Evolutionary conservation across 2,329 filamentous ascomycete genomes (phyloP).

Genomic region (Trichoderma semiorbis): DNA sequence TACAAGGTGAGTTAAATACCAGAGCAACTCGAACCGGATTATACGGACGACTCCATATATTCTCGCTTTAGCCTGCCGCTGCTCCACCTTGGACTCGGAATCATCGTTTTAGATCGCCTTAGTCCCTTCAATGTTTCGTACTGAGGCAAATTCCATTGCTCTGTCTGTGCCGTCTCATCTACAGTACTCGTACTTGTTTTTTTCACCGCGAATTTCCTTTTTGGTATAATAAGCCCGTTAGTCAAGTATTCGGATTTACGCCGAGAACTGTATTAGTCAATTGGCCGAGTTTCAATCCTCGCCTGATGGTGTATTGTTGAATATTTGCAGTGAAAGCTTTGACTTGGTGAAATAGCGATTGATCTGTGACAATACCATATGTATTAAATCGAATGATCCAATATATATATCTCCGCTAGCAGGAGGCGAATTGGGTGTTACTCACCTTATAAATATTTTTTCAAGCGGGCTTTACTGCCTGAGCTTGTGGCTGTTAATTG

Average conservation of each 20-base stretch:
- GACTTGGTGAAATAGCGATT: not conserved
- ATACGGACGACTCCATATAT: not conserved
- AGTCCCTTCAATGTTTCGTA: not conserved
- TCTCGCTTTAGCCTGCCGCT: not conserved
- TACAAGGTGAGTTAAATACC: not conserved
- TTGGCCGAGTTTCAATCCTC: not conserved
- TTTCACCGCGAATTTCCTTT: not conserved
- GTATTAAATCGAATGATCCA: not conserved
- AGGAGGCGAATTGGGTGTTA: not conserved
- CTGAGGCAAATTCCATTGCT: not conserved
- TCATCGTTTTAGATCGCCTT: not conserved
- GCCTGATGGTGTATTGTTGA: not conserved
- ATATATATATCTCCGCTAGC: not conserved
- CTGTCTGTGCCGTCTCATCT: not conserved
- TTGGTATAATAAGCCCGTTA: not conserved
- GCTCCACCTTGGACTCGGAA: not conserved
- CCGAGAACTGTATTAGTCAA: not conserved
- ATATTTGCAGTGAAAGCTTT: not conserved
- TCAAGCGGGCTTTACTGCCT: not conserved
- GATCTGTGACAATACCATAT: not conserved
- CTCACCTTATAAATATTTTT: too few relatives aligned
- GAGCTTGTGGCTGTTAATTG: not conserved
- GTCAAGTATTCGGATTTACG: not conserved
- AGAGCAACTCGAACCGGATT: not conserved
- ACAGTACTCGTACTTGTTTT: not conserved